Conservation (phyloP, 1,284 basidiomycete genomes). For the Phenoliferia sp. region DNA sequence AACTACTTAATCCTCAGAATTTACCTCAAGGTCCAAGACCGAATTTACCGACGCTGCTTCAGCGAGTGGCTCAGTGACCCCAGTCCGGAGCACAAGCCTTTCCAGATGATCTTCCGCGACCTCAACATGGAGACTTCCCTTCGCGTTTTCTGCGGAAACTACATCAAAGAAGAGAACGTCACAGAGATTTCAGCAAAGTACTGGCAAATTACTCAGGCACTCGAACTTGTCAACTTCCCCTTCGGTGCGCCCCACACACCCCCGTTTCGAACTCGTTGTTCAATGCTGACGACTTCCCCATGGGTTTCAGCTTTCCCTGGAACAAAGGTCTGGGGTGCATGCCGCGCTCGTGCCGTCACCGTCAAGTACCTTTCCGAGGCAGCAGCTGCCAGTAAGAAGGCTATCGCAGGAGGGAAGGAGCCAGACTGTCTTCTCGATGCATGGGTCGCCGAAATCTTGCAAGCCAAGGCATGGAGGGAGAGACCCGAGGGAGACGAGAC, state of each 20-base stretch:
- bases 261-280: too few relatives aligned
- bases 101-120: conserved; percentile 88
- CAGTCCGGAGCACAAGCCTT: conserved; percentile 38
- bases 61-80: conserved; percentile 39
- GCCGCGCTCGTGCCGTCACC: conserved; percentile 84
- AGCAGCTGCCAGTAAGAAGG: conserved; percentile 71
- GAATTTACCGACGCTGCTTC: conserved; percentile 61
- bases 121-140: conserved; percentile 98
- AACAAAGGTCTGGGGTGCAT: conserved; percentile 92
- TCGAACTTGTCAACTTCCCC: conserved; percentile 99
- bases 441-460: conserved; percentile 73
- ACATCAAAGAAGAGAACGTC: conserved; percentile 75
- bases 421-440: conserved; percentile 88
- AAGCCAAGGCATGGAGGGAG: conserved; percentile 48
- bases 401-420: conserved; percentile 75
- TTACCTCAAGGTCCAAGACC: conserved; percentile 83
- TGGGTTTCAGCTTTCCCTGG: conserved; percentile 62
- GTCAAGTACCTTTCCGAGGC: conserved; percentile 55
- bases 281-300: background rate
- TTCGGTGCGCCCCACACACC: conserved; percentile 54
- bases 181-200: conserved; percentile 85
- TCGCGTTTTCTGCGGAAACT: conserved; percentile 86
- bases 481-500: conserved; percentile 48
- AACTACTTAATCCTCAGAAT: conserved; percentile 52
- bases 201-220: conserved; percentile 90